Percentiles rank a stretch among this genome's conserved stretches.
Conservation (phyloP, 257 asterid genomes). For the Buddleja alternifolia region DNA sequence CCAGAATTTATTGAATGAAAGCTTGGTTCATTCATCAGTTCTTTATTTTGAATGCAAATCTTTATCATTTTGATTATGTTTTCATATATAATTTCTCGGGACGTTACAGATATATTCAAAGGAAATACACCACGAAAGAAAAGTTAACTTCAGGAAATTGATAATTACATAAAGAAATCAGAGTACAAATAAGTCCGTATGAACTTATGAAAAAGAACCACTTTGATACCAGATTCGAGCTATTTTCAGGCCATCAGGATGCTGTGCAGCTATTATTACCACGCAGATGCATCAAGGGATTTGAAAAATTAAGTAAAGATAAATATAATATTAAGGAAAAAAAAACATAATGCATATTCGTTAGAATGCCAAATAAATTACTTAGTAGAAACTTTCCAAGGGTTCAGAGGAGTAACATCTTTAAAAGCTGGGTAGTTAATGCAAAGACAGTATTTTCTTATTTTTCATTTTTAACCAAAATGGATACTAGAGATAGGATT, state of each 20-base stretch:
- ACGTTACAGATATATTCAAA: no score
- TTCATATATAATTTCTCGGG: no score
- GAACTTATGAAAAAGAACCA: not conserved
- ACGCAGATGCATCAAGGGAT: no score
- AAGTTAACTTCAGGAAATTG: constrained; percentile 6
- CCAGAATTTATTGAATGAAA: no score
- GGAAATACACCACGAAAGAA: not conserved
- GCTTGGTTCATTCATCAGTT: no score
- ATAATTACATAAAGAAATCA: not conserved
- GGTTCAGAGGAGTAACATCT: not conserved
- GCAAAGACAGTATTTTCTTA: not conserved
- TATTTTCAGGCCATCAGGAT: not conserved
- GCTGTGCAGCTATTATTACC: constrained; percentile 7
- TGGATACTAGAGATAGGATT: constrained; percentile 18
- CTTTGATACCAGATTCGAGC: not conserved
- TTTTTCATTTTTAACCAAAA: constrained; percentile 12
- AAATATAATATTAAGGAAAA: not conserved
- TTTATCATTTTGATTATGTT: no score
- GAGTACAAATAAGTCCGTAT: not conserved
- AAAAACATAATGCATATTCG: no score
- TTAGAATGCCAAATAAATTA: not conserved
- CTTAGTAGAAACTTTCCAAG: not conserved
- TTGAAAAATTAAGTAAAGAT: not conserved
- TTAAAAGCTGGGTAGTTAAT: not conserved
- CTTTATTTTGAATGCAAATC: no score